These are phyloP conservation scores for Dryadomyces sulphureus DNA, from an alignment of 2,329 filamentous ascomycete species.

Conservation along the genomic window DNA sequence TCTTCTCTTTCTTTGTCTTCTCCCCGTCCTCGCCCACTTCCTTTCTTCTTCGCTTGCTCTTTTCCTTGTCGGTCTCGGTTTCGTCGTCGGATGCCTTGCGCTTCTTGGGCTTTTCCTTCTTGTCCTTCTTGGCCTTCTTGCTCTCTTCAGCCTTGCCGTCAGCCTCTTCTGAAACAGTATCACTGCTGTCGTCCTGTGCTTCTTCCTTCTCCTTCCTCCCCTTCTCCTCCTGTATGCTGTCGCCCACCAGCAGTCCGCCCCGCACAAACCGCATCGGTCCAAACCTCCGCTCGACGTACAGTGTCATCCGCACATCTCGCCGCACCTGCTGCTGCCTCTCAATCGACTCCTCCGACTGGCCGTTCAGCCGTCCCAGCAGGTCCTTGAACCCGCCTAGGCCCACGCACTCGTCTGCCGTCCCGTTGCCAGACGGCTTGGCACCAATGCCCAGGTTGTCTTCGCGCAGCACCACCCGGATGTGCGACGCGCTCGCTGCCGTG, in stretches of 20 bases:
- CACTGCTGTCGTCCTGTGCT: conserved; percentile 9
- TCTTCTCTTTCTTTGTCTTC: conserved; percentile 22
- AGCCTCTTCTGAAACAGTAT: no score
- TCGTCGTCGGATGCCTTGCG: conserved; percentile 26
- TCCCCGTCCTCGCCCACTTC: conserved; percentile 21
- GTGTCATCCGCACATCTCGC: conserved; percentile 54
- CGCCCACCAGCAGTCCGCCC: conserved; percentile 57
- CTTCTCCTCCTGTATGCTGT: conserved; percentile 32
- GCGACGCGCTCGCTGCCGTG: conserved; percentile 66
- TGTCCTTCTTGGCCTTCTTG: conserved; percentile 17
- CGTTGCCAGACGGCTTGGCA: conserved; percentile 43
- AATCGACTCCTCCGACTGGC: conserved; percentile 61
- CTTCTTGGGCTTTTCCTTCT: conserved; percentile 34
- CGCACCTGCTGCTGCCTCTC: conserved; percentile 54
- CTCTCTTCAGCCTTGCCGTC: conserved; percentile 7
- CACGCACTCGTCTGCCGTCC: conserved; percentile 62
- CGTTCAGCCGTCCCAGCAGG: conserved; percentile 77
- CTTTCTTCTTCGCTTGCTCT: conserved; percentile 21
- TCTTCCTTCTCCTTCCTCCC: background rate
- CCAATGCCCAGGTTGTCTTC: conserved; percentile 87
- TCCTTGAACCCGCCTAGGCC: conserved; percentile 79
- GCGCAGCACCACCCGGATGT: conserved; percentile 74
- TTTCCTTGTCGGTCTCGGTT: conserved; percentile 17
- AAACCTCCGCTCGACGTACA: conserved; percentile 62
- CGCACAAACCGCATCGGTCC: conserved; percentile 74